These are phyloP conservation scores for Blastocystis hominis DNA, from an alignment of 352 stramenopile genomes.

Conservation along the genomic window DNA sequence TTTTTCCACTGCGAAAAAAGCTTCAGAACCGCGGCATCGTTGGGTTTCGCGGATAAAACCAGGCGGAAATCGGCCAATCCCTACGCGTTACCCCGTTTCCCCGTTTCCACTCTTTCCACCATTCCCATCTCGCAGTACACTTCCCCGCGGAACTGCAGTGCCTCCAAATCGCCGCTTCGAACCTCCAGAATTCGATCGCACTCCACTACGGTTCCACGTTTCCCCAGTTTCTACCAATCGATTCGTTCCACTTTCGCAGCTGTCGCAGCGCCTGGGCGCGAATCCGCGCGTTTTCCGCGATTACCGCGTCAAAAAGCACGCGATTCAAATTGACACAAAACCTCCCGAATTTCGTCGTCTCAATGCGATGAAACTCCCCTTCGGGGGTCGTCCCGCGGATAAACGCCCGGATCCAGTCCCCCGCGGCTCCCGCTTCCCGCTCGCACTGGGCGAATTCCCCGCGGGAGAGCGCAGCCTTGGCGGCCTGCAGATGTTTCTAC, in stretches of 20 bases:
- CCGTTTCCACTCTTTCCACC: background rate
- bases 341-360: too few relatives aligned
- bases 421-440: background rate
- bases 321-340: too few relatives aligned
- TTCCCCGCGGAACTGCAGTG: background rate
- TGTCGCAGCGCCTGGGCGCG: too few relatives aligned
- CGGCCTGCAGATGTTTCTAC: background rate
- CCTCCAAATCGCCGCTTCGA: background rate
- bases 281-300: too few relatives aligned
- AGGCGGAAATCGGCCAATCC: background rate
- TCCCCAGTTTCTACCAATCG: background rate
- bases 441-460: background rate
- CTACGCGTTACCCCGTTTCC: background rate
- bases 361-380: too few relatives aligned
- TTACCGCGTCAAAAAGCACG: too few relatives aligned
- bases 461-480: background rate
- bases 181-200: background rate
- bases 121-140: background rate
- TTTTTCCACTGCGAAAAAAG: too few relatives aligned
- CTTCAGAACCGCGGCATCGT: too few relatives aligned
- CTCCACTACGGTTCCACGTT: background rate
- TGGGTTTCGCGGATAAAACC: background rate
- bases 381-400: too few relatives aligned
- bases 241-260: too few relatives aligned
- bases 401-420: too few relatives aligned